Base-by-base conservation (phyloP, 1,139 yeast species). In the Geotrichum cucujoidarum region DNA sequence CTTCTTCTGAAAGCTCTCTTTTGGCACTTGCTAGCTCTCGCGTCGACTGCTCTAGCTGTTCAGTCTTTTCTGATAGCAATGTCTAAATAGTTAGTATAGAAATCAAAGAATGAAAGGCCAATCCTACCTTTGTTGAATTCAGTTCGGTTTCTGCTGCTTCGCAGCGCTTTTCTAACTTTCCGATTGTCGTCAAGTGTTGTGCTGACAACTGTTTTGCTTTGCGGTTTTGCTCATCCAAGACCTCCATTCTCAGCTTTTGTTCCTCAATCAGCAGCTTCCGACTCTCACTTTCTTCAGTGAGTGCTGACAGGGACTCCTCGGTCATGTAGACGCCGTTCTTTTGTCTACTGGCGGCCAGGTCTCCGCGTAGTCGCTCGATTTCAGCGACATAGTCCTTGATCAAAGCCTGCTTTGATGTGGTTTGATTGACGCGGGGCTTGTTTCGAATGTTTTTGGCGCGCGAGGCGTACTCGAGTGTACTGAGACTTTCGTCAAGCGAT, bases 401-500 rank as follows among this genome's bases (percentile, higher is more conserved):
- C 38, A 77, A 62, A 41, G 73, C 64, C 56, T 76, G 75, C 55
- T 77, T 77, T n/a, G 77, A 69, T 60, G 67, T 71, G 16, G 68
- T 76, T 67, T 67, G 80, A 61, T 73, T 84, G 61, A 70, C 75
- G 59, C 81, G 88, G 46, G 90, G 90, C 45, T 77, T 73, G 61
- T 88, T 88, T 60, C 78, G 80, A 56, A 88, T 86, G 50, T 77
- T 81, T 57, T 85, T 85, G n/a, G 70, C 96, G 47, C 88, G 78
- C 49, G 79, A 77, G 1, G 96, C 96, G 63, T 88, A 89, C 55
- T 86, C 94, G 49, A 89, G 71, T 0, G 96, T 88, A 43, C 92
- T 84, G 18, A 81, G 65, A 0, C 95, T 86, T 64, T 88, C 95
- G 32, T 85, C 95, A 41, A 80, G 61, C 47, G 83, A 83, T n/a